Conservation (phyloP, 2,329 filamentous ascomycete genomes). For the Verticillium longisporum region DNA sequence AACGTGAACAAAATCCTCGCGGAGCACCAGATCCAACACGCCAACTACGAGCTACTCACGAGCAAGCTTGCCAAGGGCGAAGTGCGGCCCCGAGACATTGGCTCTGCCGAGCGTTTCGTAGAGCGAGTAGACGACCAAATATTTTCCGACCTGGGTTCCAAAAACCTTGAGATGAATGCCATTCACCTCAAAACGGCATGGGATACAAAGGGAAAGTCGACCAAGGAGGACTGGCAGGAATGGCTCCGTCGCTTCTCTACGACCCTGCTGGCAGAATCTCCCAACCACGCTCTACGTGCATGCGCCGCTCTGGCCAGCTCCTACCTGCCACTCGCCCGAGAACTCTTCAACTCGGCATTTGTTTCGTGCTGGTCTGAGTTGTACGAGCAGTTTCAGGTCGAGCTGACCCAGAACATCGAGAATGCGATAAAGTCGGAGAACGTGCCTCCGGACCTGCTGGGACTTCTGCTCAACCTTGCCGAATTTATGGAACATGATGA, state of each 20-base stretch:
- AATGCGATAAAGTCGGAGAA: conserved; percentile 91
- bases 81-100: conserved; percentile 88
- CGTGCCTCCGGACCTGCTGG: conserved; percentile 90
- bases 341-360: conserved; percentile 97
- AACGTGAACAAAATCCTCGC: conserved; percentile 85
- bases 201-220: conserved; percentile 95
- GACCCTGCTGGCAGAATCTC: conserved; percentile 88
- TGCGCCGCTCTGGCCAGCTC: conserved; percentile 88
- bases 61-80: conserved; percentile 93
- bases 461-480: conserved; percentile 88
- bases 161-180: conserved; percentile 95
- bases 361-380: conserved; percentile 98
- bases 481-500: conserved; percentile 99
- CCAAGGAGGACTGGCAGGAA: conserved; percentile 97
- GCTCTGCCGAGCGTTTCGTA: conserved; percentile 73
- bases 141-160: conserved; percentile 77
- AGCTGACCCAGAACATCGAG: conserved; percentile 92
- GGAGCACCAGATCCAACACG: conserved; percentile 74
- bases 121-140: conserved; percentile 73
- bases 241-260: conserved; percentile 97
- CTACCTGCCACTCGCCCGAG: conserved; percentile 84
- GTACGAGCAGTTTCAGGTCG: conserved; percentile 94
- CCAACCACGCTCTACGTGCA: conserved; percentile 87
- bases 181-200: conserved; percentile 95
- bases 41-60: conserved; percentile 87